A percentile compares a stretch with the other conserved stretches of the same genome.
These are phyloP conservation scores for Wickerhamiella occidentalis DNA, from an alignment of 805 yeast species.

Conservation along the genomic window DNA sequence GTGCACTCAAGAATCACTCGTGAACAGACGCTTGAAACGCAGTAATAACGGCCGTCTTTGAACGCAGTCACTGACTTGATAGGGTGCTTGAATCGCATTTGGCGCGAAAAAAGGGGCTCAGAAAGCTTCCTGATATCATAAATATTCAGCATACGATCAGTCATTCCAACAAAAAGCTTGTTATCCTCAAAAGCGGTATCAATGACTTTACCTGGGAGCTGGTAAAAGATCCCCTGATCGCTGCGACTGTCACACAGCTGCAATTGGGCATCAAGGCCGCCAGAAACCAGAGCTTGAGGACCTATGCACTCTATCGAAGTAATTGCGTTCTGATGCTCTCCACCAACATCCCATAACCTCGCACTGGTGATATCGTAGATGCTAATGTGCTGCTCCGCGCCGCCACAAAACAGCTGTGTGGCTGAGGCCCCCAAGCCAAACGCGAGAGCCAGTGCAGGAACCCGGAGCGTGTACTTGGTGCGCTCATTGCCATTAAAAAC, in stretches of 20 bases:
- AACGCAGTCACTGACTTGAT: conserved; percentile 1
- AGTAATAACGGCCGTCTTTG: background rate
- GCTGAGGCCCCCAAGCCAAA: conserved; percentile 3
- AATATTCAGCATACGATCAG: conserved; percentile 39
- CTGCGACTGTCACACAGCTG: conserved; percentile 11
- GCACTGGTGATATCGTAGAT: conserved; percentile 7
- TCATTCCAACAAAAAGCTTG: conserved; percentile 39
- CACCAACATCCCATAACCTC: conserved; percentile 10
- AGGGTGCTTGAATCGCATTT: conserved; percentile 20
- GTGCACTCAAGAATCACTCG: conserved; percentile 7
- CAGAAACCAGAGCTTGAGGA: background rate
- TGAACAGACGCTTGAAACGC: conserved; percentile 5
- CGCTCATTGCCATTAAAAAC: background rate
- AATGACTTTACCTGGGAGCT: conserved; percentile 38
- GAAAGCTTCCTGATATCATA: conserved; percentile 40
- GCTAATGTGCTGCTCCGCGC: conserved; percentile 12
- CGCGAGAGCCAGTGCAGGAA: conserved; percentile 11
- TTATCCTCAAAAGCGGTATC: conserved; percentile 42
- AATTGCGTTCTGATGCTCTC: conserved; percentile 10
- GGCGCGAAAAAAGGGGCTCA: conserved; percentile 38
- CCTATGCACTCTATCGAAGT: background rate
- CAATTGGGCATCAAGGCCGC: conserved; percentile 8
- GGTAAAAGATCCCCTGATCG: conserved; percentile 10
- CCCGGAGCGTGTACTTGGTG: conserved; percentile 5
- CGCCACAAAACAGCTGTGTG: conserved; percentile 9